Evolutionary conservation across 306 rosid genomes (phyloP), one percentile per base, ranked within the genome.

Genomic region (Arachis hypogaea): DNA sequence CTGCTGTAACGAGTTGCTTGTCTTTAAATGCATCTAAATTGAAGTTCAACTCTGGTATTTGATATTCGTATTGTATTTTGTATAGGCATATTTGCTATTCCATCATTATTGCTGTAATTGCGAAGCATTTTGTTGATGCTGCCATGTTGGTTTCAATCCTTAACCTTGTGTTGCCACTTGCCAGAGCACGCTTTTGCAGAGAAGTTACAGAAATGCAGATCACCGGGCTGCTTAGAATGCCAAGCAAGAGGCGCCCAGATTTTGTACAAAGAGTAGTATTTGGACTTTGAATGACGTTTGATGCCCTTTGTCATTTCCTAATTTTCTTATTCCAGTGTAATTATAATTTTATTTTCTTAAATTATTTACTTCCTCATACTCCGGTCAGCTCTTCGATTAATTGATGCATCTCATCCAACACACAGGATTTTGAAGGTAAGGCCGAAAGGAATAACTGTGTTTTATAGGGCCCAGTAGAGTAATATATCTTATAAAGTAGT

Each of bases 181-280:
- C 76, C 5, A 93, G 95, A 88, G 98, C 97, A 36, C 90, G 96
- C 68, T 91, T 94, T 88, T 94, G 98, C 81, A 85, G 81, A 80
- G 96, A 93, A 69, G 85, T 91, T 45, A 83, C 87, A 6, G 96
- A 94, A 84, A 85, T 94, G 59, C 97, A 88, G 85, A 88, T 94
- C 69, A 81, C 91, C 5, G 98, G 96, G 50, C 85, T 94, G 63
- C 79, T 94, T 63, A 90, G 96, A 80, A 86, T 91, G 96, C 96
- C 96, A 9, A 85, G 89, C 88, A 91, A 88, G 86, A 94, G 93
- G 75, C 97, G 98, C 52, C 85, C 89, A 7, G 90, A 94, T 76
- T 91, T 46, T 82, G 95, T 90, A 54, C 97, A 94, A 69, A 85
- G 97, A 83, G 87, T 91, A 50, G 94, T 90, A 63, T 94, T 94